Base-by-base conservation (phyloP, 495 filamentous ascomycete species). In the Beverwykella pulmonaria region DNA sequence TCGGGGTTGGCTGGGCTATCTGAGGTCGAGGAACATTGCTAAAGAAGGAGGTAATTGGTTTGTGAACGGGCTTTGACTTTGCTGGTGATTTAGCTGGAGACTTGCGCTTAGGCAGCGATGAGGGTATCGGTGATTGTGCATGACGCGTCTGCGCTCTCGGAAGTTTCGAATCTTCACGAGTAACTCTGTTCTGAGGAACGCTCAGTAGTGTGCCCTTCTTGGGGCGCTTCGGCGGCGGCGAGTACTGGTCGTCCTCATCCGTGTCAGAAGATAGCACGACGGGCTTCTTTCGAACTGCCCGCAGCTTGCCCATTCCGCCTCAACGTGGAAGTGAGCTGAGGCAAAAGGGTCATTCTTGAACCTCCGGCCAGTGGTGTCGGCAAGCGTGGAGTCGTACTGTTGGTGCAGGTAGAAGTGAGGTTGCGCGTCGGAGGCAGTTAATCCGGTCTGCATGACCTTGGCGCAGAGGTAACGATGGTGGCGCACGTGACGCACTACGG, bases 201-300 rank as follows among this genome's bases (percentile, higher is more conserved):
- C 39, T 61, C 29, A 53, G 50, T 59, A 61, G 53, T 29, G 53
- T 58, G 53, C 56, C 39, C 56, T 49, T 71, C 59, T 56, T 72
- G 12, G 62, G 60, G 20, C 65, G 70, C 61, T 58, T 73, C 30
- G 57, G 67, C 54, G 63, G 66, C 63, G 65, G 68, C 60, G 60
- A 46, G 32, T 46, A 22, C 53, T 9, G 48, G 7, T 9, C 65
- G 15, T 69, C 59, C 23, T 73, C 69, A 55, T 82, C 81, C 56
- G 78, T 72, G 59, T 82, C 81, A 20, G 79, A 82, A 23, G 78
- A 79, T 17, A 78, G 36, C 53, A 79, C 55, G 17, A 82, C 64
- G 49, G 78, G 75, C 71, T 75, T 78, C 63, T 80, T 81, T 67
- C 81, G 78, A 59, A 83, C 79, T 15, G 77, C 64, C 53, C 82